phyloP scores from a whole-genome alignment of 352 stramenopile genomes.

The Pythium brassicae region DNA sequence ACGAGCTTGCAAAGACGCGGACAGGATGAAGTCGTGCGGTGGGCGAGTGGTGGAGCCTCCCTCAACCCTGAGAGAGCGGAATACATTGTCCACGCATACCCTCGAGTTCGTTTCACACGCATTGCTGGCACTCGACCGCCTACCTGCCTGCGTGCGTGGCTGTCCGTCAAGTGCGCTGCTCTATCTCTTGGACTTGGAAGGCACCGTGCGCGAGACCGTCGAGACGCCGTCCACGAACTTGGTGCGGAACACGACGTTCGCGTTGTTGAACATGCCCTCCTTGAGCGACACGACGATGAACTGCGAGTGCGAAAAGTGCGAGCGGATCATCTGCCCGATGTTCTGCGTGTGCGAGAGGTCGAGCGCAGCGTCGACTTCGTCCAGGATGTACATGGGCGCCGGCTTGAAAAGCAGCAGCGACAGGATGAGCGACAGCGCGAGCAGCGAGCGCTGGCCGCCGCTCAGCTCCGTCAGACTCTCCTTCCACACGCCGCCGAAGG shows the following conservation, averaged over 20 bases:
- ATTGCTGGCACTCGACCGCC: not conserved
- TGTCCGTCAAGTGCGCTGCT: no score
- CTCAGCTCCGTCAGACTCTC: constrained; percentile 98
- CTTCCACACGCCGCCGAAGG: constrained; percentile 99
- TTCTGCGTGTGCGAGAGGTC: constrained; percentile 99
- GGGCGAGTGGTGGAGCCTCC: no score
- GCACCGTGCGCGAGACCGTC: constrained; percentile 95
- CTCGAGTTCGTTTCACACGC: not conserved
- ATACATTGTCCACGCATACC: constrained; percentile 7
- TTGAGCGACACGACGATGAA: constrained; percentile 99
- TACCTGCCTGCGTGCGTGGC: not conserved
- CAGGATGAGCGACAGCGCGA: constrained; percentile 98
- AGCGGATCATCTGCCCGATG: constrained; percentile 99
- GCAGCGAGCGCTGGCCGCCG: constrained; percentile 98
- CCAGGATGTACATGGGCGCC: constrained; percentile 99
- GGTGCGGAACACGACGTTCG: constrained; percentile 99
- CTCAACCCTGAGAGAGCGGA: not conserved
- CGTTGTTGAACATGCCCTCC: constrained; percentile 99
- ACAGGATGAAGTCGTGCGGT: no score
- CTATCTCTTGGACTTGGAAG: constrained; percentile 54
- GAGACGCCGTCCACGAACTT: constrained; percentile 99
- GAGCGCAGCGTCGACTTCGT: constrained; percentile 99
- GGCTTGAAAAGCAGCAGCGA: constrained; percentile 98
- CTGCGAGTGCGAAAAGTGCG: constrained; percentile 98
- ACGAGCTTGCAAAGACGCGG: no score